A percentile compares a stretch with the other conserved stretches of the same genome.
Evolutionary conservation across 129 eudicot genomes (phyloP).

Genomic region (Helianthus tuberosus): DNA sequence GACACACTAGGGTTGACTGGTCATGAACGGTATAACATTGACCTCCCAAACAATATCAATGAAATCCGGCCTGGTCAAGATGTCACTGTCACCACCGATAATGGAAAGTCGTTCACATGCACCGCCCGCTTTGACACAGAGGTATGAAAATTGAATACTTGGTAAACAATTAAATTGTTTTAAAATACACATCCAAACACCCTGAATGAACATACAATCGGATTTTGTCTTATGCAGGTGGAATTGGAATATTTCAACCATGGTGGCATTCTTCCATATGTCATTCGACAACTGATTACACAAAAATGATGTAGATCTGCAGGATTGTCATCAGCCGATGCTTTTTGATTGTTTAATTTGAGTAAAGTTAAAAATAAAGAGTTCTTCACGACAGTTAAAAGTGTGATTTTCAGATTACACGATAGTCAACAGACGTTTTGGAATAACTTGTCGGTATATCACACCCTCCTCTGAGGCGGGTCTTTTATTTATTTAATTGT

Average conservation of each 20-base stretch:
- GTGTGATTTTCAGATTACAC: neutral
- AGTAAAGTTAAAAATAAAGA: conserved; percentile 26
- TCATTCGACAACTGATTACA: conserved; percentile 54
- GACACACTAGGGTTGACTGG: conserved; percentile 82
- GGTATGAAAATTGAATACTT: conserved; percentile 28
- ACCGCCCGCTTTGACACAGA: conserved; percentile 90
- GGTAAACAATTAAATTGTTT: no score
- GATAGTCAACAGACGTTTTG: neutral
- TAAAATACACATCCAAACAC: neutral
- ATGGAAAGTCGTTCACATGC: conserved; percentile 88
- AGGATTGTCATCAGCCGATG: neutral
- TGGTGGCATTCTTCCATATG: conserved; percentile 76
- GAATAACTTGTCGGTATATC: neutral
- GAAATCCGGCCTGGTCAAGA: conserved; percentile 94
- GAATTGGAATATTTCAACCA: conserved; percentile 75
- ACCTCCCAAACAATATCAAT: conserved; percentile 63
- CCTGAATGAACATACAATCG: neutral
- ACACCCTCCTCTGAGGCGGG: neutral
- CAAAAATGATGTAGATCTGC: conserved; percentile 32
- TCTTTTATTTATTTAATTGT: conserved; percentile 14
- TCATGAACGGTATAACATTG: conserved; percentile 80
- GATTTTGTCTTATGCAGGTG: conserved; percentile 44
- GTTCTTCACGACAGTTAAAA: neutral
- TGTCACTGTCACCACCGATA: conserved; percentile 65
- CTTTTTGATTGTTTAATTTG: conserved; percentile 15